A percentile compares a stretch with the other conserved stretches of the same genome.
phyloP scores from a whole-genome alignment of 1,284 basidiomycete genomes.

The Coniferiporia weirii region DNA sequence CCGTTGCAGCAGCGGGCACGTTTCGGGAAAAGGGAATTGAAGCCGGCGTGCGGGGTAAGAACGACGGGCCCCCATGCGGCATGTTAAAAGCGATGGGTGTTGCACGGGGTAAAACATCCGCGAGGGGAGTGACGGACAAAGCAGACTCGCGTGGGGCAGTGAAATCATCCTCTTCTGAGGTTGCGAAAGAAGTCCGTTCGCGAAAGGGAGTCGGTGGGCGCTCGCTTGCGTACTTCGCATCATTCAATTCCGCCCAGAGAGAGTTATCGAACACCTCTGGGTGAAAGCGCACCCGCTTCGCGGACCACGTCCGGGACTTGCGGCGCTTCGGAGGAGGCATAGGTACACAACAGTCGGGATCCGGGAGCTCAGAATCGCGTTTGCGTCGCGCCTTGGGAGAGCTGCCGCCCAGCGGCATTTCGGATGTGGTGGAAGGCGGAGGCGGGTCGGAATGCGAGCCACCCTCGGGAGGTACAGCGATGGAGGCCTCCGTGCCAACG shows the following conservation, averaged over 20 bases:
- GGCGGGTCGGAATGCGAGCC: too few relatives aligned
- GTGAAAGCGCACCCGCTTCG: conserved; percentile 16
- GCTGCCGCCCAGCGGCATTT: too few relatives aligned
- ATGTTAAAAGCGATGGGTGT: neutral
- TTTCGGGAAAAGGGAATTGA: neutral
- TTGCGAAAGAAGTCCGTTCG: neutral
- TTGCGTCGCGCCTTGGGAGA: too few relatives aligned
- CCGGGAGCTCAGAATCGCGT: neutral
- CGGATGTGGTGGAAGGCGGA: too few relatives aligned
- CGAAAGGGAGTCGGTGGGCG: neutral
- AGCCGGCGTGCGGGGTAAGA: too few relatives aligned
- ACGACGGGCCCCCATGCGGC: neutral
- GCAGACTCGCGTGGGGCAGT: too few relatives aligned
- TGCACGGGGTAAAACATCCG: neutral
- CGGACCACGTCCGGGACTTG: neutral
- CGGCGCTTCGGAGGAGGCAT: neutral
- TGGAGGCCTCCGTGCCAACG: too few relatives aligned
- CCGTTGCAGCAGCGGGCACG: neutral
- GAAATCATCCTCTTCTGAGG: too few relatives aligned
- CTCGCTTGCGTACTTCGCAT: neutral
- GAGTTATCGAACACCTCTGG: conserved; percentile 18
- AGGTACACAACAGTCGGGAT: neutral
- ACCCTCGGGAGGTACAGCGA: too few relatives aligned
- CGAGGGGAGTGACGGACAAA: too few relatives aligned
- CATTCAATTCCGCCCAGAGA: conserved; percentile 12